These are phyloP conservation scores for Solidago caesia DNA, from an alignment of 129 eudicot species.

Conservation along the genomic window DNA sequence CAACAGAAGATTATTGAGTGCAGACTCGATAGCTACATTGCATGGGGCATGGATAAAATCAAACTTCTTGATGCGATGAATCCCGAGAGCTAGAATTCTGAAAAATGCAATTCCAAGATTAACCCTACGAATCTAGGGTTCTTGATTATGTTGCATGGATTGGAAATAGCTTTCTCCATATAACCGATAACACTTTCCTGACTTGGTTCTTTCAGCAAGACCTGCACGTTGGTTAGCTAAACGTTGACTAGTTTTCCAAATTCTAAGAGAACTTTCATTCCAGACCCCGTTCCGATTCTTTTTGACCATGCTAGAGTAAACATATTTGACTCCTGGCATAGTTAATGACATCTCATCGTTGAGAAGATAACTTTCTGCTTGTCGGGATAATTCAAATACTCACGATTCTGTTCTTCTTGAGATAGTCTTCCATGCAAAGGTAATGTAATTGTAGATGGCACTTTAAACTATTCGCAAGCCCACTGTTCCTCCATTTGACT, in stretches of 20 bases:
- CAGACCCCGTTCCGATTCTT: slow-evolving; percentile 66
- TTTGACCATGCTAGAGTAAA: slow-evolving; percentile 86
- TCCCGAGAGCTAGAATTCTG: slow-evolving; percentile 74
- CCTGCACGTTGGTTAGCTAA: slow-evolving; percentile 94
- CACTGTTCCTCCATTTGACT: slow-evolving; percentile 86
- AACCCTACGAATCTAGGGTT: slow-evolving; percentile 83
- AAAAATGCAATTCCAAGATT: slow-evolving; percentile 89
- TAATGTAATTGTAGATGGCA: slow-evolving; percentile 46
- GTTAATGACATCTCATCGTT: slow-evolving; percentile 95
- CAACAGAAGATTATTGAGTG: too few relatives aligned
- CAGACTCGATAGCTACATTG: too few relatives aligned
- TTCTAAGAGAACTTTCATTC: slow-evolving; percentile 76
- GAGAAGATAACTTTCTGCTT: slow-evolving; percentile 79
- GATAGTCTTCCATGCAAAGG: slow-evolving; percentile 87
- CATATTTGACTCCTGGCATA: slow-evolving; percentile 89
- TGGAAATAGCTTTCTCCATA: slow-evolving; percentile 54
- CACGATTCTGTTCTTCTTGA: slow-evolving; percentile 65
- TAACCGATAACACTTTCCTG: slow-evolving; percentile 81
- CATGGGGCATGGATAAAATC: slow-evolving; percentile 75
- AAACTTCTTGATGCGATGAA: slow-evolving; percentile 48
- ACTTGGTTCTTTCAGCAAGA: slow-evolving; percentile 92
- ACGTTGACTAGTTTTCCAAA: slow-evolving; percentile 73
- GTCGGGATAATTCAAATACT: slow-evolving; percentile 54
- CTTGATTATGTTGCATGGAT: slow-evolving; percentile 67
- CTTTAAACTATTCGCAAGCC: slow-evolving; percentile 82